Base-by-base conservation (phyloP, 2,329 filamentous ascomycete genomes). In the Nigrospora oryzae region DNA sequence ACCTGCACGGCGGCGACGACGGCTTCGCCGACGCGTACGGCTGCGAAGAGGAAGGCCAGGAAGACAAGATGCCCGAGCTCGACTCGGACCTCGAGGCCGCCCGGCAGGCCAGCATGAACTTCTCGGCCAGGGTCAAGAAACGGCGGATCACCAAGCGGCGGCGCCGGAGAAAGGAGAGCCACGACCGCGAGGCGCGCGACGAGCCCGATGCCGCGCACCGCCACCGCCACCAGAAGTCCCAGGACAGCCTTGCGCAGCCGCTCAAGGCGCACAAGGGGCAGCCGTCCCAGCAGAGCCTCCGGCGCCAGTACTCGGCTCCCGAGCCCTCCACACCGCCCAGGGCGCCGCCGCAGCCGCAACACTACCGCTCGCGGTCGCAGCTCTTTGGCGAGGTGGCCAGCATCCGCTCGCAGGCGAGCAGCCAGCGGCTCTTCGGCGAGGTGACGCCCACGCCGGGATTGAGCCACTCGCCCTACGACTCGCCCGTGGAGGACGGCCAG, bases 1-100 rank as follows among this genome's bases (percentile, higher is more conserved):
- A 68, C 35, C 50, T 62, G 44, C 54, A 58, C 44, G 47, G 56
- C 12, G 52, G 53, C 40, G 52, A 63, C 23, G 65, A 67, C 0
- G 64, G 61, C 5, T 62, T 69, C 48, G 56, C 62, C 19, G 65
- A 65, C 43, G 57, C 59, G n/a, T 56, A 53, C 30, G 59, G 57
- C 30, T 53, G 60, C 23, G 55, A 60, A 17, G 55, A 53, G 15
- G 47, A 55, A 5, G 55, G 52, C 31, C 53, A 56, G 14, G 59
- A 58, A 4, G 55, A 56, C 11, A 50, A 61, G 41, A 55, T 59
- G 13, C 17, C 52, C n/a, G 58, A 61, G n/a, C 53, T 62, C 16
- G 48, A 53, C 36, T 61, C 59, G 10, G 60, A 63, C 36, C 48
- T 63, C 31, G 60, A 62, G 36, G 55, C 59, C 23, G 59, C 60